Base-by-base conservation (phyloP, 1,284 basidiomycete genomes). In the Hymenochaete sp. region DNA sequence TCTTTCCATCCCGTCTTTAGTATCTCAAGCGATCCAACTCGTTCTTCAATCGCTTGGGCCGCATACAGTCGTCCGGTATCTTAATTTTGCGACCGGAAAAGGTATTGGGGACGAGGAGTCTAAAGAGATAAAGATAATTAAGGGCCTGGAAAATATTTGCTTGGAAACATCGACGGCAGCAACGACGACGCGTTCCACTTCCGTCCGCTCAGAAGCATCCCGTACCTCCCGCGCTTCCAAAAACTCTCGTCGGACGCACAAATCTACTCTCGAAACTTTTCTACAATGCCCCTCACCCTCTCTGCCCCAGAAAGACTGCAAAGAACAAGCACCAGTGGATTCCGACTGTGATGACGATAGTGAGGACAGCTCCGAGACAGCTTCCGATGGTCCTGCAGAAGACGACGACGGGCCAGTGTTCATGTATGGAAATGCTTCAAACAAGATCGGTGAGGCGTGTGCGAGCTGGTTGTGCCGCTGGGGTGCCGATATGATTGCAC, bases 401-500 rank as follows among this genome's bases (percentile, higher is more conserved):
- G 47, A 52, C 5, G 50, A 50, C 19, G 27, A 48, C 25, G 54
- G 54, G 28, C 57, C 61, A 32, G 57, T 61, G 48, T 82, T 78
- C 56, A 78, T 82, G 57, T 93, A 93, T 58, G 93, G 92, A 18
- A 71, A 77, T 18, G 72, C 89, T 3, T 87, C 86, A 0, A 79
- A 92, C 63, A 93, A 91, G 66, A 87, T 96, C 51, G 92, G 92
- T 21, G 90, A 95, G 62, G 85, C 89, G 0, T 84, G 83, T 53
- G 77, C 79, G 3, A 91, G 86, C 60, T 97, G 92, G 91, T 71
- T 95, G 9, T 73, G 82, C 0, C 72, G 88, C 28, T 96, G 92
- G 91, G 89, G 83, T 0, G 62, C 66, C 14, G 91, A 95, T 59
- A 72, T 93, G 47, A 71, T 95, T 35, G 59, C 62, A 9, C 71